Base-by-base conservation (phyloP, 2,329 filamentous ascomycete species). In the Curvularia hawaiiensis region DNA sequence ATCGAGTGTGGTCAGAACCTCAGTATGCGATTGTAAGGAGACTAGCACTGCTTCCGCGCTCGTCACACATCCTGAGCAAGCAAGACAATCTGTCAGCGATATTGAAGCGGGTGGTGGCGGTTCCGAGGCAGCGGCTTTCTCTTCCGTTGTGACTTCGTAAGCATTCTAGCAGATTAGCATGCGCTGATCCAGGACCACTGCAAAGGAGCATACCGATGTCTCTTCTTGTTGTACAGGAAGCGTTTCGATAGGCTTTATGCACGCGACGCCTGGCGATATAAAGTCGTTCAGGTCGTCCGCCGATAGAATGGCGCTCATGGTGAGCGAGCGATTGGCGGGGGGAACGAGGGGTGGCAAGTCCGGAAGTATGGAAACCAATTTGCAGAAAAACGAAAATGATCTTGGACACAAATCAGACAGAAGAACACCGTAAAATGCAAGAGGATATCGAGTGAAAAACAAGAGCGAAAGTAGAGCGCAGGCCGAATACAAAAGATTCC, bases 281-380 rank as follows among this genome's bases (percentile, higher is more conserved):
- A 99, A 99, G 83, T 99, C 95, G 82, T 99, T 99, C 60, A 99
- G 84, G 77, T 97, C 93, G 81, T 99, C 94, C 71, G 90, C 89
- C 55, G 93, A 98, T 70, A 99, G 89, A 71, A 99, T 99, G 62
- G 95, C 95, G 75, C 92, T 97, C 95, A 99, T 99, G 54, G 58
- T 71, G 65, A 62, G 62, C 58, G 40, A 38, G 44, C 26, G 50
- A 41, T 35, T 46, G 40, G 31, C 22, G 59, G 64, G 41, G 41
- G 30, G 57, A 33, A 47, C 44, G 63, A 56, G 57, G 50, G 44
- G 60, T 64, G 64, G 60, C 57, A 54, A 59, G 43, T 24, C 26
- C 31, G 14, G 31, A 46, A 48, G 20, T 47, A 6, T 44, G 50
- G 43, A 41, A 38, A 46, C 46, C 14, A 52, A 58, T 26, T 38